Evolutionary conservation across 208 protist species (phyloP).

Genomic region (Wallacemonas collosoma): DNA sequence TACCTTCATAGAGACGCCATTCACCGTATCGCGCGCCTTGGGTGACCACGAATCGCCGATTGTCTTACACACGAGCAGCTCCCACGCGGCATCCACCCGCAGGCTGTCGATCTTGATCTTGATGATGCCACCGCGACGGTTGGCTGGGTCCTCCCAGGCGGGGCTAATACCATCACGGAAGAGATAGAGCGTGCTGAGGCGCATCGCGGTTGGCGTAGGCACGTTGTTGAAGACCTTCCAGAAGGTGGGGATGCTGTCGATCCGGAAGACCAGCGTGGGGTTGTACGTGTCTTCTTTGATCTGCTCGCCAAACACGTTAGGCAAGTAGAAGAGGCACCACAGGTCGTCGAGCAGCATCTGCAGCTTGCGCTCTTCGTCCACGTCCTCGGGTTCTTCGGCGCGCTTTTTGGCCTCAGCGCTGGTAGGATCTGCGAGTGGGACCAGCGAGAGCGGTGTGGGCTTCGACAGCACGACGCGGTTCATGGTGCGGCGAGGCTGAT

Average conservation of each 20-base stretch:
- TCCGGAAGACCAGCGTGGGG: slow-evolving; percentile 75
- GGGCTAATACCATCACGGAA: slow-evolving; percentile 96
- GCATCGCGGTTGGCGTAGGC: slow-evolving; percentile 69
- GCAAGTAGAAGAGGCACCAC: slow-evolving; percentile 86
- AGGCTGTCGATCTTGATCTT: slow-evolving; percentile 47
- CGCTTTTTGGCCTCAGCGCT: slow-evolving; percentile 22
- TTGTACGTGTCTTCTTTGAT: slow-evolving; percentile 83
- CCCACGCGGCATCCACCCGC: slow-evolving; percentile 78
- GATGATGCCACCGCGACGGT: slow-evolving; percentile 88
- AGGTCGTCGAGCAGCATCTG: slow-evolving; percentile 74
- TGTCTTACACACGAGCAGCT: slow-evolving; percentile 77
- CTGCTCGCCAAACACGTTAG: slow-evolving; percentile 45
- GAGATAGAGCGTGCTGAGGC: slow-evolving; percentile 91
- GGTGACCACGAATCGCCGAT: slow-evolving; percentile 83
- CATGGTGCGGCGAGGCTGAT: slow-evolving; percentile 71
- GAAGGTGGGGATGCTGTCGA: slow-evolving; percentile 84
- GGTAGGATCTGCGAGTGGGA: slow-evolving; percentile 43
- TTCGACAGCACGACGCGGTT: slow-evolving; percentile 55
- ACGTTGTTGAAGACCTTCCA: slow-evolving; percentile 95
- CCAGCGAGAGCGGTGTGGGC: slow-evolving; percentile 60
- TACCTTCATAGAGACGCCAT: slow-evolving; percentile 83
- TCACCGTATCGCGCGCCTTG: slow-evolving; percentile 69
- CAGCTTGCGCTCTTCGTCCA: slow-evolving; percentile 24
- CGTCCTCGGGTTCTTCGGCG: slow-evolving; percentile 3
- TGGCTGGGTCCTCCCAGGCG: slow-evolving; percentile 95